These are phyloP conservation scores for Tillandsia fasciculata DNA, from an alignment of 176 grass and related monocot species.

Conservation along the genomic window DNA sequence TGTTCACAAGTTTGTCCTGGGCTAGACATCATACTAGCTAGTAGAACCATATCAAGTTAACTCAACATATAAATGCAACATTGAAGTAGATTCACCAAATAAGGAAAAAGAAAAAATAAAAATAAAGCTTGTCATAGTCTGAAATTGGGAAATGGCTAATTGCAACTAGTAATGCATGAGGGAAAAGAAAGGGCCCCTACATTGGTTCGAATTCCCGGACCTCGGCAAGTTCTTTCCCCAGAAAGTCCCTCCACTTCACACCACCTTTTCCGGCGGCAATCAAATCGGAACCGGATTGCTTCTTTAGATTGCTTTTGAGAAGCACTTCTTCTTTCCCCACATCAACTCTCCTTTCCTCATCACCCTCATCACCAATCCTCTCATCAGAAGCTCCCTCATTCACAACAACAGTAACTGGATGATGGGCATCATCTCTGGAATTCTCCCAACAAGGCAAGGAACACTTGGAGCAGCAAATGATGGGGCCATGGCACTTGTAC, in stretches of 20 bases:
- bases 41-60: too few species aligned
- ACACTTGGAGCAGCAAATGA: slow-evolving; percentile 17
- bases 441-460: neutral
- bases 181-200: neutral
- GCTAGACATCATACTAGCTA: too few species aligned
- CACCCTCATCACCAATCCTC: slow-evolving; percentile 9
- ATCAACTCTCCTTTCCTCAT: neutral
- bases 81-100: too few species aligned
- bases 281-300: slow-evolving; percentile 2
- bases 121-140: too few species aligned
- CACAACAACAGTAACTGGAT: neutral
- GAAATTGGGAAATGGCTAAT: too few species aligned
- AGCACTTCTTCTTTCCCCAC: slow-evolving; percentile 2
- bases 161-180: neutral
- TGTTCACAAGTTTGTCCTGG: too few species aligned
- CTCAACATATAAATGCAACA: too few species aligned
- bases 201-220: slow-evolving; percentile 10
- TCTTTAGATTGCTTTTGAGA: slow-evolving; percentile 14
- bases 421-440: neutral
- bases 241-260: slow-evolving; percentile 17
- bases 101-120: too few species aligned
- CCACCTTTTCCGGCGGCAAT: neutral
- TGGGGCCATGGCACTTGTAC: slow-evolving; percentile 10
- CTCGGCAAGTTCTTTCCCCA: slow-evolving; percentile 15
- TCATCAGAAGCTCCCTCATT: neutral